Percentiles rank a stretch among this genome's conserved stretches.
phyloP scores from a whole-genome alignment of 1,139 yeast species.

The Schizosaccharomyces versatilis region DNA sequence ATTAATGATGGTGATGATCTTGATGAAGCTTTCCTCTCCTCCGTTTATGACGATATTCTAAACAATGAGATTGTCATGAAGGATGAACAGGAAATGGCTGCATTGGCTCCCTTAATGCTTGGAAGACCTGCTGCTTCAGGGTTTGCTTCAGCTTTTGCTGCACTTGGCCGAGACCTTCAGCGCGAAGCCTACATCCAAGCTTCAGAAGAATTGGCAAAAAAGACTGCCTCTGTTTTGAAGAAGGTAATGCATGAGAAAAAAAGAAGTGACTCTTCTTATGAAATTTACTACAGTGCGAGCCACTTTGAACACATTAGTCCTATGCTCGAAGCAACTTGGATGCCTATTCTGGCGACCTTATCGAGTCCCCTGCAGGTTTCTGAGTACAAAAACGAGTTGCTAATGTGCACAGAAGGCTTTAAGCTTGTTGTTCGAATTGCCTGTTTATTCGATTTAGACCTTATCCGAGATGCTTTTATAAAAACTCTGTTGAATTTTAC shows the following conservation, averaged over 20 bases:
- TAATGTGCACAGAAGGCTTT: conserved; percentile 61
- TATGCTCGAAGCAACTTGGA: conserved; percentile 86
- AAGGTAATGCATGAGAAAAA: conserved; percentile 33
- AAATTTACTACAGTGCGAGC: conserved; percentile 36
- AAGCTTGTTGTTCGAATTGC: conserved; percentile 64
- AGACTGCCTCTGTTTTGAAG: conserved; percentile 64
- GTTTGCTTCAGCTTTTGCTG: conserved; percentile 33
- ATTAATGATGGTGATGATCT: conserved; percentile 78
- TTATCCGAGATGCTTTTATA: conserved; percentile 72
- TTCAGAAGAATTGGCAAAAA: conserved; percentile 71
- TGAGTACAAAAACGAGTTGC: conserved; percentile 56
- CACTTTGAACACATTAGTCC: conserved; percentile 81
- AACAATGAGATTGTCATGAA: conserved; percentile 68
- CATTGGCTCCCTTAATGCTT: not conserved
- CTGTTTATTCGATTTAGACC: conserved; percentile 60
- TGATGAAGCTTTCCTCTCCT: conserved; percentile 46
- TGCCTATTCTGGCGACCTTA: conserved; percentile 83
- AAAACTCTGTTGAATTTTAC: conserved; percentile 79
- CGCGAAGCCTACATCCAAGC: conserved; percentile 83
- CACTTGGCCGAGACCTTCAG: conserved; percentile 47
- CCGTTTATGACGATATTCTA: conserved; percentile 58
- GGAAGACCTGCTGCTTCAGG: conserved; percentile 17
- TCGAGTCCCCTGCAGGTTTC: conserved; percentile 84
- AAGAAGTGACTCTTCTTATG: conserved; percentile 16
- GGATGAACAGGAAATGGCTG: conserved; percentile 83